Evolutionary conservation across 345 rosid species (phyloP).

Genomic region (Chamaenerion angustifolium): DNA sequence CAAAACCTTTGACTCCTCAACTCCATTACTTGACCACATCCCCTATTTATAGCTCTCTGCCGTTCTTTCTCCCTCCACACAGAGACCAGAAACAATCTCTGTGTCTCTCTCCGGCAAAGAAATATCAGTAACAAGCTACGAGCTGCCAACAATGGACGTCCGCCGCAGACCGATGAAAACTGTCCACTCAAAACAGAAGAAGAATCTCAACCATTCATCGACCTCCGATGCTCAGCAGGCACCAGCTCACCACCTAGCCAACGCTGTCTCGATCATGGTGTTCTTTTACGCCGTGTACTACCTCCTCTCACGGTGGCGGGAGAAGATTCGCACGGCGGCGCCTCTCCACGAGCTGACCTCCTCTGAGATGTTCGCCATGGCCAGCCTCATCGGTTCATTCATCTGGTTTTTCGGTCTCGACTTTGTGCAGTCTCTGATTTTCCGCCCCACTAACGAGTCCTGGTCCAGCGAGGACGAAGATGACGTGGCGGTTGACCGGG

Average conservation of each 20-base stretch:
- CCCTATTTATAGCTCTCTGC: too few species aligned
- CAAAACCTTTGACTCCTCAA: too few species aligned
- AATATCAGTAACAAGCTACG: too few species aligned
- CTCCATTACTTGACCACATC: too few species aligned
- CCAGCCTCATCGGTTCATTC: conserved; percentile 17
- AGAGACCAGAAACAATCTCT: too few species aligned
- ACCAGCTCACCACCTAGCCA: conserved; percentile 13
- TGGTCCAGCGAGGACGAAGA: conserved; percentile 4
- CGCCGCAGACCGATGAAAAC: too few species aligned
- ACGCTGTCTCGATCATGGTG: conserved; percentile 17
- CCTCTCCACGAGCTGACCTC: conserved; percentile 20
- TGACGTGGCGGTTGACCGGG: not conserved
- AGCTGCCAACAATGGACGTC: too few species aligned
- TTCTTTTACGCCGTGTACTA: conserved; percentile 24
- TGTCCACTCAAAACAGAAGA: too few species aligned
- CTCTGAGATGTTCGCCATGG: conserved; percentile 18
- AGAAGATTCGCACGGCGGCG: conserved; percentile 25
- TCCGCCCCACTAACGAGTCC: conserved; percentile 6
- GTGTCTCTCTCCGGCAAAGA: too few species aligned
- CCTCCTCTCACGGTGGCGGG: conserved; percentile 28
- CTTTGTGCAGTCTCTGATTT: conserved; percentile 8
- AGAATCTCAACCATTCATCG: too few species aligned
- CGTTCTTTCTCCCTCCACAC: too few species aligned
- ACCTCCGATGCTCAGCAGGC: conserved; percentile 13
- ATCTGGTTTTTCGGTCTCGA: conserved; percentile 10